Evolutionary conservation across 345 rosid genomes (phyloP), one percentile per base, ranked within the genome.

Genomic region (Mallotus nudiflorus): DNA sequence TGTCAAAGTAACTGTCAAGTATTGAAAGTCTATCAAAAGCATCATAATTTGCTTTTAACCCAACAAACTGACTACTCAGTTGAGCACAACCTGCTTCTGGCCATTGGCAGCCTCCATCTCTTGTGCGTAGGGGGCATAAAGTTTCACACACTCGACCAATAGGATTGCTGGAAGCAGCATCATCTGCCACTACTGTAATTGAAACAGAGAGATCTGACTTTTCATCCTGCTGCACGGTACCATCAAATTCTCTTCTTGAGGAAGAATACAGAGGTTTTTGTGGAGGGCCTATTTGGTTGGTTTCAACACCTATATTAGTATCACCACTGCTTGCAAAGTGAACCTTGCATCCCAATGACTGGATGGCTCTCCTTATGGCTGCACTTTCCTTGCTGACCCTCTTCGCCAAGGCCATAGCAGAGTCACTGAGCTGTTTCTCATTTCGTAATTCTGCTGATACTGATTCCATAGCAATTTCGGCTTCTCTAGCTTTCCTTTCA

Each of bases 71-170:
- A 74, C 94, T 87, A 71, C 90, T 78, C 13, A 83, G 73, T 73
- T 87, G 97, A 60, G 92, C 92, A 85, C 99, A 95, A 25, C 85
- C 89, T 6, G 91, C 94, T 60, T 92, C 97, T 3, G 99, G 98
- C 98, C 99, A 89, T 55, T 83, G 77, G 74, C 99, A 95, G 37
- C 84, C 89, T 77, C 92, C 93, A 56, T 92, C 91, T 27, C 80
- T 81, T 37, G 92, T 51, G 64, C 88, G 83, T 75, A 86, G 66
- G 0, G 95, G 96, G 66, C 98, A 92, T 76, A 89, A 54, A 53
- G 82, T 73, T 78, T 87, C 93, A 75, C 96, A 87, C 18, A 82
- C 83, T 33, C 78, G 74, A 61, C 75, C 65, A 20, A 76, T 33
- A 16, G 83, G 80, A 62, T 73, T 82, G 67, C 74, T 66, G 3